Conservation (phyloP, 2,329 filamentous ascomycete genomes). For the Penicillium oxalicum region DNA sequence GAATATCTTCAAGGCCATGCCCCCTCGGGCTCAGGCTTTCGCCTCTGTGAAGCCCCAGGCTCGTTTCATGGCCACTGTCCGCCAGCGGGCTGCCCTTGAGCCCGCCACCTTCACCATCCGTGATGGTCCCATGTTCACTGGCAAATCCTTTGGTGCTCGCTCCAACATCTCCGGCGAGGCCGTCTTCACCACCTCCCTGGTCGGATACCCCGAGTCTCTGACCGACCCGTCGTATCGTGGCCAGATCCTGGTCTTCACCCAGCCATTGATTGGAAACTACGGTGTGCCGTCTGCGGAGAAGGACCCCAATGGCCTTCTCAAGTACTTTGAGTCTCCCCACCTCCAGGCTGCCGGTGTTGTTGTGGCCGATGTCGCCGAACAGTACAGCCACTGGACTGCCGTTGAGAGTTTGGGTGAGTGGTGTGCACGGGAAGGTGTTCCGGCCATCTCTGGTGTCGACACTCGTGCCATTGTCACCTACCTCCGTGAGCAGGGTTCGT, state of each 20-base stretch:
- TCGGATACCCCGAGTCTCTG: conserved; percentile 91
- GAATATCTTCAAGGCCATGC: conserved; percentile 49
- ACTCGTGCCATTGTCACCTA: conserved; percentile 94
- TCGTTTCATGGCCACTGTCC: conserved; percentile 58
- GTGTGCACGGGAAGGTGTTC: conserved; percentile 94
- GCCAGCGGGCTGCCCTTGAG: conserved; percentile 64
- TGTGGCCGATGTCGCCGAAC: conserved; percentile 84
- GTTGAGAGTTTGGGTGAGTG: conserved; percentile 89
- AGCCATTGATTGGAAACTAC: conserved; percentile 97
- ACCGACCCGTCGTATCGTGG: conserved; percentile 63
- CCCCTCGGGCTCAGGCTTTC: conserved; percentile 44
- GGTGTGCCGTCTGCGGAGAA: conserved; percentile 82
- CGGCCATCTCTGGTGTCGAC: conserved; percentile 93
- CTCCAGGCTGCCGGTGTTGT: conserved; percentile 95
- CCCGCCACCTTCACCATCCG: conserved; percentile 92
- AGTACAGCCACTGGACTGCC: conserved; percentile 98
- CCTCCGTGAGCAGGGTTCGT: conserved; percentile 93
- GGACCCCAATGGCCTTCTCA: conserved; percentile 83
- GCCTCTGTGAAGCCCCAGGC: conserved; percentile 35
- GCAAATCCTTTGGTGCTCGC: conserved; percentile 93
- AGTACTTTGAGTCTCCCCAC: conserved; percentile 97
- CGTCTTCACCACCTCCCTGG: conserved; percentile 95
- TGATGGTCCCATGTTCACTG: conserved; percentile 92
- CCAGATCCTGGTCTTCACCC: conserved; percentile 97
- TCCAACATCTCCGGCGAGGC: conserved; percentile 96